phyloP scores from a whole-genome alignment of 129 eudicot genomes.

The Artemisia argyi region DNA sequence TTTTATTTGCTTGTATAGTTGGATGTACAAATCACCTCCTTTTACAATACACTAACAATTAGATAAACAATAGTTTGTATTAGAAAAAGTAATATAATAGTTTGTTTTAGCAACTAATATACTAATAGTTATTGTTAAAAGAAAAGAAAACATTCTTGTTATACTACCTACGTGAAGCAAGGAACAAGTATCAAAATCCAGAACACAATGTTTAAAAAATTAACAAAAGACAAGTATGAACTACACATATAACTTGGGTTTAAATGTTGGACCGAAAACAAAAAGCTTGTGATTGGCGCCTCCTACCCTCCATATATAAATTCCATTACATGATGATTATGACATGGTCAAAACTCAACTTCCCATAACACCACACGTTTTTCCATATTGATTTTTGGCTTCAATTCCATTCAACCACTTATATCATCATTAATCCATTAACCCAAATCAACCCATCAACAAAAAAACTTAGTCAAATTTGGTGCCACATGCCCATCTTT shows the following conservation, averaged over 20 bases:
- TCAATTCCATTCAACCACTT: neutral
- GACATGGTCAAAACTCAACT: conserved; percentile 13
- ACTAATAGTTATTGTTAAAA: too few relatives aligned
- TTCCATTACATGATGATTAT: neutral
- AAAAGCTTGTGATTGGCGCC: conserved; percentile 23
- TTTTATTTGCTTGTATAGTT: too few relatives aligned
- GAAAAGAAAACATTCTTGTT: too few relatives aligned
- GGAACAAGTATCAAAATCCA: neutral
- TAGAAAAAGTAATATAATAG: too few relatives aligned
- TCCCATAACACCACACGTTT: conserved; percentile 16
- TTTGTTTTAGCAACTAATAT: too few relatives aligned
- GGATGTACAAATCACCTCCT: too few relatives aligned
- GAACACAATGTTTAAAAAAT: neutral
- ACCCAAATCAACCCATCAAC: conserved; percentile 16
- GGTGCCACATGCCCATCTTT: conserved; percentile 32
- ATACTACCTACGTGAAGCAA: too few relatives aligned
- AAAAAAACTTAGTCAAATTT: conserved; percentile 20
- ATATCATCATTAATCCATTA: neutral
- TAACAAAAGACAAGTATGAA: neutral
- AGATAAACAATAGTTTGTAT: too few relatives aligned
- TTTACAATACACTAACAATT: too few relatives aligned
- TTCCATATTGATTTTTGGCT: neutral
- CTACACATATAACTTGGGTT: neutral
- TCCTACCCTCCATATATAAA: neutral
- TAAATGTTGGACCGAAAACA: neutral